Percentiles rank a stretch among this genome's conserved stretches.
Evolutionary conservation across 352 stramenopile species (phyloP).

Genomic region (Phytophthora meadii): DNA sequence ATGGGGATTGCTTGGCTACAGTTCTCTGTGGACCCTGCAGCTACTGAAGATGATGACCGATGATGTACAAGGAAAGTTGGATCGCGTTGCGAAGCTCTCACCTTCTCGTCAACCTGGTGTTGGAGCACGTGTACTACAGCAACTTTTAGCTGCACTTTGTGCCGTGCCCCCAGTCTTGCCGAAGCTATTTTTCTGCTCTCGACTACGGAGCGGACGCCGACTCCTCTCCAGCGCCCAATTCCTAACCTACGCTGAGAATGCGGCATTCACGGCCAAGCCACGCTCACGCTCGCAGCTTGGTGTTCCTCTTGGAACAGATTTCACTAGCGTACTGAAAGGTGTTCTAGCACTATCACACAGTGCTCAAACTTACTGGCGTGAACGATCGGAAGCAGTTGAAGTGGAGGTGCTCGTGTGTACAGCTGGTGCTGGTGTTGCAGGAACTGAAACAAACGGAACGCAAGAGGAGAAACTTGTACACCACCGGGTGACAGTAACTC

Average conservation of each 20-base stretch:
- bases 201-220: conserved; percentile 24
- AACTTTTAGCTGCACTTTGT: conserved; percentile 44
- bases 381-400: conserved; percentile 26
- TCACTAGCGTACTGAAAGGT: conserved; percentile 56
- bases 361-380: conserved; percentile 26
- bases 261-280: conserved; percentile 54
- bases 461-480: conserved; percentile 29
- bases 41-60: conserved; percentile 21
- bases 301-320: conserved; percentile 56
- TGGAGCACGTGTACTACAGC: conserved; percentile 45
- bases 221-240: conserved; percentile 53
- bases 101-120: conserved; percentile 20
- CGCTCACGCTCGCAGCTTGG: conserved; percentile 57
- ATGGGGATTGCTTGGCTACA: neutral
- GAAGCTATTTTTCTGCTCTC: conserved; percentile 53
- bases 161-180: conserved; percentile 37
- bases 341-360: conserved; percentile 29
- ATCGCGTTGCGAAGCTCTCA: conserved; percentile 35
- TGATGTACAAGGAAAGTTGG: conserved; percentile 27
- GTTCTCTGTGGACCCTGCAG: conserved; percentile 24
- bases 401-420: conserved; percentile 42
- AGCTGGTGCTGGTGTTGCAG: conserved; percentile 7
- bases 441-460: neutral
- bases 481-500: conserved; percentile 26
- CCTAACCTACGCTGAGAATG: conserved; percentile 50